Evolutionary conservation across 1,139 yeast genomes (phyloP).

Genomic region (Eremothecium cymbalariae): DNA sequence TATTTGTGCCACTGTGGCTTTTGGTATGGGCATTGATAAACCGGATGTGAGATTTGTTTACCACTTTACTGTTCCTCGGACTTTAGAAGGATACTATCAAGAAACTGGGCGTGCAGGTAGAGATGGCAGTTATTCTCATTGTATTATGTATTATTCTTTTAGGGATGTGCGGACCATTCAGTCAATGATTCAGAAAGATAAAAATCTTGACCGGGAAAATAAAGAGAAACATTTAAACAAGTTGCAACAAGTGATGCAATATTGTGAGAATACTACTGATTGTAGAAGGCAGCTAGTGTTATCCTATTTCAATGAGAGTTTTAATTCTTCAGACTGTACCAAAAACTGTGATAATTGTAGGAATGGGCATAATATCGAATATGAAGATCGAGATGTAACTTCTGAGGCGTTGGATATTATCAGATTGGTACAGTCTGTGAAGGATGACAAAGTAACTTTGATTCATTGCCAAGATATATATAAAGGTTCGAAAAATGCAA

Average conservation of each 20-base stretch:
- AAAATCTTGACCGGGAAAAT: constrained; percentile 52
- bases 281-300: constrained; percentile 85
- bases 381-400: constrained; percentile 63
- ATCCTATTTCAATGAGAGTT: constrained; percentile 80
- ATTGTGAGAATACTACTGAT: constrained; percentile 85
- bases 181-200: constrained; percentile 69
- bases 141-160: constrained; percentile 73
- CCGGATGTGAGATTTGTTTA: constrained; percentile 89
- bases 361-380: constrained; percentile 38
- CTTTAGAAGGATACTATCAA: constrained; percentile 91
- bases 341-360: constrained; percentile 83
- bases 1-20: constrained; percentile 94
- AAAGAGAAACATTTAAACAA: constrained; percentile 73
- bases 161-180: constrained; percentile 70
- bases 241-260: constrained; percentile 76
- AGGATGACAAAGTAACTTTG: constrained; percentile 58
- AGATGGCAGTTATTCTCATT: constrained; percentile 76
- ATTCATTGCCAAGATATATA: constrained; percentile 77
- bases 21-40: constrained; percentile 98
- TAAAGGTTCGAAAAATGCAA: constrained; percentile 62
- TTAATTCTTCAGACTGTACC: constrained; percentile 57
- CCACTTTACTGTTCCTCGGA: constrained; percentile 83
- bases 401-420: constrained; percentile 52
- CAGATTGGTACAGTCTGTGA: constrained; percentile 48
- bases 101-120: constrained; percentile 99